Evolutionary conservation across 768 basidiomycete species (phyloP).

Genomic region (Erythrobasidium yunnanense): DNA sequence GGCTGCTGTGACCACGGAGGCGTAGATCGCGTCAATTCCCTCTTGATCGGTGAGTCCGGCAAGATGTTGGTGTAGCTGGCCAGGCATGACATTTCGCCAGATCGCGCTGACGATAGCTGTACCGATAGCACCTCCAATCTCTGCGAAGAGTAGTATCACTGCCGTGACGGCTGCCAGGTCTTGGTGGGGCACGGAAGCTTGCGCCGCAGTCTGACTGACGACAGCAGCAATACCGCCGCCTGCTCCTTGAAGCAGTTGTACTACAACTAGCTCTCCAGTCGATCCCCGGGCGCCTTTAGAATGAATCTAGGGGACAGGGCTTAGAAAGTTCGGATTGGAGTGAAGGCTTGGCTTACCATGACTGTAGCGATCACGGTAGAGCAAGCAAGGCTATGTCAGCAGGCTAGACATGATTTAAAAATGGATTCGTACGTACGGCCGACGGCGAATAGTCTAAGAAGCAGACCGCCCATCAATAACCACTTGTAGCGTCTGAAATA

Average conservation of each 20-base stretch:
- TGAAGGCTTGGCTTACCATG: too few species aligned
- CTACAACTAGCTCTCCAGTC: slow-evolving; percentile 49
- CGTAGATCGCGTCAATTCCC: slow-evolving; percentile 31
- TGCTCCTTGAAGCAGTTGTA: slow-evolving; percentile 61
- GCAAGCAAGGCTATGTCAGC: too few species aligned
- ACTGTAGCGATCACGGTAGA: too few species aligned
- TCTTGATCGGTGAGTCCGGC: slow-evolving; percentile 46
- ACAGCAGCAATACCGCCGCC: slow-evolving; percentile 58
- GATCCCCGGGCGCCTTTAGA: slow-evolving; percentile 53
- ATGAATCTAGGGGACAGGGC: too few species aligned
- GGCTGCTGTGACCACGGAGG: slow-evolving; percentile 47
- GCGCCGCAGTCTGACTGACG: slow-evolving; percentile 40
- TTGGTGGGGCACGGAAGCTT: slow-evolving; percentile 42
- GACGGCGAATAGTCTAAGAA: slow-evolving; percentile 55
- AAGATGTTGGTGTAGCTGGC: slow-evolving; percentile 50
- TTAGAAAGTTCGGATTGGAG: too few species aligned
- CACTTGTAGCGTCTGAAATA: slow-evolving; percentile 52
- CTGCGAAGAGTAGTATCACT: slow-evolving; percentile 42
- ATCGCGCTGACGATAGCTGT: slow-evolving; percentile 39
- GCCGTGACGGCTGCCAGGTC: slow-evolving; percentile 43
- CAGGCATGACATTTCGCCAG: slow-evolving; percentile 43
- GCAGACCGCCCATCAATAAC: slow-evolving; percentile 52
- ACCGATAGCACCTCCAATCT: slow-evolving; percentile 42
- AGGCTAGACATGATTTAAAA: too few species aligned
- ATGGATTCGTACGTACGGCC: too few species aligned